phyloP scores from a whole-genome alignment of 805 yeast genomes.

The Yarrowia keelungensis region DNA sequence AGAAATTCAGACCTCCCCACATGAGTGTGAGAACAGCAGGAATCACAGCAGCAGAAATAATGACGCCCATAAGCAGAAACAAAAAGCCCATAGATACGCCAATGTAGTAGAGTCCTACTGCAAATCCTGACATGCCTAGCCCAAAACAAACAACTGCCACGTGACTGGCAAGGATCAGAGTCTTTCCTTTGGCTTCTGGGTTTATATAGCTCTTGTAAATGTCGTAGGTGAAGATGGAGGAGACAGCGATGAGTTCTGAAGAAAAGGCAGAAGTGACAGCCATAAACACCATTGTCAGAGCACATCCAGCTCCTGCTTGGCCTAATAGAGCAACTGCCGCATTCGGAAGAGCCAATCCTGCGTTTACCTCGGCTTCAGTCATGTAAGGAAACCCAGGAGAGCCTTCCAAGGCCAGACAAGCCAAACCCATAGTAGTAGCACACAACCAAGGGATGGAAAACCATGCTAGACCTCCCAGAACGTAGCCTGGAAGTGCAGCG shows the following conservation, averaged over 20 bases:
- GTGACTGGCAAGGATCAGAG: conserved; percentile 73
- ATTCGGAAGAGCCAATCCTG: conserved; percentile 72
- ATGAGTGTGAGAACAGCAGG: conserved; percentile 76
- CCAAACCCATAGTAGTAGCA: conserved; percentile 85
- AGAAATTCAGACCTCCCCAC: conserved; percentile 65
- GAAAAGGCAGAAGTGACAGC: conserved; percentile 93
- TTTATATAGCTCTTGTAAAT: conserved; percentile 80
- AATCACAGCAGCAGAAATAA: conserved; percentile 84
- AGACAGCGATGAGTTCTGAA: conserved; percentile 87
- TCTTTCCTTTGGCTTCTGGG: conserved; percentile 78
- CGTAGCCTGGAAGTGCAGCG: conserved; percentile 86
- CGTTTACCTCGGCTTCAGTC: conserved; percentile 70
- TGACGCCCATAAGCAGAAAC: conserved; percentile 87
- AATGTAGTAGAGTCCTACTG: conserved; percentile 82
- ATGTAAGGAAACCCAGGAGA: conserved; percentile 79
- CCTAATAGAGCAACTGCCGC: conserved; percentile 88
- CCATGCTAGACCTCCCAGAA: conserved; percentile 89
- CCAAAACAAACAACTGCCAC: conserved; percentile 66
- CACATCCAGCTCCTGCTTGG: conserved; percentile 85
- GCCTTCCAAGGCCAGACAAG: conserved; percentile 74
- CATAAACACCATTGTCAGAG: conserved; percentile 81
- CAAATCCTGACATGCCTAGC: conserved; percentile 78
- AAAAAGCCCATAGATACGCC: conserved; percentile 86
- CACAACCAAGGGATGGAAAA: conserved; percentile 85
- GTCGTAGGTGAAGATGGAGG: conserved; percentile 86